Conservation (phyloP, 2,329 filamentous ascomycete genomes). For the Reticulascus tulasneorum region DNA sequence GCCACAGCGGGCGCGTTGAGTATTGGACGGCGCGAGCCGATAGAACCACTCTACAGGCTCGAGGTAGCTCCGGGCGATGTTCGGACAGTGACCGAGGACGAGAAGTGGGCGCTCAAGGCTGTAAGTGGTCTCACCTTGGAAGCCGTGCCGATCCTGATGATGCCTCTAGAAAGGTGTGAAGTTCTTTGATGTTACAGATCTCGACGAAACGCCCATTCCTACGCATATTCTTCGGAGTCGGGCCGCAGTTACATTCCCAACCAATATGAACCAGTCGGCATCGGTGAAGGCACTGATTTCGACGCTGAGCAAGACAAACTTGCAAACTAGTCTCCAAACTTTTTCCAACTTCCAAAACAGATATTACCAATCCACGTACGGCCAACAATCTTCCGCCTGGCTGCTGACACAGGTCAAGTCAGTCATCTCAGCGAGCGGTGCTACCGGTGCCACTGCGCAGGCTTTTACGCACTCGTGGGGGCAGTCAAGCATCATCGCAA, state of each 20-base stretch:
- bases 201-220: slow-evolving; percentile 12
- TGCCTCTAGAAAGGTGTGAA: slow-evolving; percentile 13
- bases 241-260: slow-evolving; percentile 16
- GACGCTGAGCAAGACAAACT: slow-evolving; percentile 9
- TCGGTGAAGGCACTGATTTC: slow-evolving; percentile 13
- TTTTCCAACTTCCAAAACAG: slow-evolving; percentile 65
- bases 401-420: slow-evolving; percentile 61
- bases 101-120: slow-evolving; percentile 20
- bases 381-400: slow-evolving; percentile 72
- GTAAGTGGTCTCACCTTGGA: slow-evolving; percentile 5
- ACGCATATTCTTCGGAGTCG: slow-evolving; percentile 4
- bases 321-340: slow-evolving; percentile 32
- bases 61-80: slow-evolving; percentile 17
- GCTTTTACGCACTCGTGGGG: slow-evolving; percentile 68
- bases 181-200: slow-evolving; percentile 22
- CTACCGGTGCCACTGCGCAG: slow-evolving; percentile 55
- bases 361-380: slow-evolving; percentile 62
- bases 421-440: slow-evolving; percentile 58
- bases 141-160: not conserved
- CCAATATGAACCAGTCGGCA: slow-evolving; percentile 13
- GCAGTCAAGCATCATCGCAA: slow-evolving; percentile 76
- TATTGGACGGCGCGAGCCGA: too few species aligned
- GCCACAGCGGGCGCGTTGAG: too few species aligned
- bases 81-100: slow-evolving; percentile 19
- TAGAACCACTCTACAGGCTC: slow-evolving; percentile 18